These are phyloP conservation scores for Populus hybrid DNA, from an alignment of 441 rosid species.

Conservation along the genomic window DNA sequence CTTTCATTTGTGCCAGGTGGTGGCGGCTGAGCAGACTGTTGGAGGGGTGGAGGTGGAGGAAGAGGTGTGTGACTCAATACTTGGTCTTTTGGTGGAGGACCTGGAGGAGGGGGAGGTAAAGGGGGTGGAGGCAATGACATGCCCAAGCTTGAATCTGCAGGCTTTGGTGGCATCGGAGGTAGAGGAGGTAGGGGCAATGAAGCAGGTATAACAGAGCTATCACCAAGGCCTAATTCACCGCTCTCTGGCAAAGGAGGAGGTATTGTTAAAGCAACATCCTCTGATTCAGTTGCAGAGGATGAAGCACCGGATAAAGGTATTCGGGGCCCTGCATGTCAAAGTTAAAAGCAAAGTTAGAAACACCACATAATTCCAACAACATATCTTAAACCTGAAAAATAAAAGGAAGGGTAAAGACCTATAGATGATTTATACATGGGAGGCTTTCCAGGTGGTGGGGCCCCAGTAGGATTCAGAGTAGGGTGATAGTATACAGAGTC, in stretches of 20 bases:
- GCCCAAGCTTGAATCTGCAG: constrained; percentile 39
- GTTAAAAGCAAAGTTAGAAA: constrained; percentile 9
- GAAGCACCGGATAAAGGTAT: constrained; percentile 68
- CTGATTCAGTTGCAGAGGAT: constrained; percentile 49
- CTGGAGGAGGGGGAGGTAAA: constrained; percentile 89
- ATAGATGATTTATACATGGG: constrained; percentile 91
- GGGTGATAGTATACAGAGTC: constrained; percentile 97
- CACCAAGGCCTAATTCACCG: constrained; percentile 33
- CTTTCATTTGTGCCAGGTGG: constrained; percentile 52
- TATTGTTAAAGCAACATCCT: constrained; percentile 52
- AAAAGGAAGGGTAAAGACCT: constrained; percentile 38
- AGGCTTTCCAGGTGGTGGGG: constrained; percentile 98
- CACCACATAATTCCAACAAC: neutral
- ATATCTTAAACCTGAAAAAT: neutral
- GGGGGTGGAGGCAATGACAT: constrained; percentile 58
- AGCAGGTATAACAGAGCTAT: constrained; percentile 36
- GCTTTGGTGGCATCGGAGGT: constrained; percentile 75
- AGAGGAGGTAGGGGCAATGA: constrained; percentile 83
- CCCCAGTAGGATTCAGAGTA: constrained; percentile 94
- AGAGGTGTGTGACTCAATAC: constrained; percentile 44
- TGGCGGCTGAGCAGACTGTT: constrained; percentile 54
- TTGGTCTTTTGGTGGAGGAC: constrained; percentile 77
- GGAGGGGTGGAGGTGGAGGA: constrained; percentile 66
- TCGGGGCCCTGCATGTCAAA: constrained; percentile 58
- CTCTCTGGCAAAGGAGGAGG: constrained; percentile 72